These are phyloP conservation scores for Coniella lustricola DNA, from an alignment of 2,329 filamentous ascomycete genomes.

Conservation along the genomic window DNA sequence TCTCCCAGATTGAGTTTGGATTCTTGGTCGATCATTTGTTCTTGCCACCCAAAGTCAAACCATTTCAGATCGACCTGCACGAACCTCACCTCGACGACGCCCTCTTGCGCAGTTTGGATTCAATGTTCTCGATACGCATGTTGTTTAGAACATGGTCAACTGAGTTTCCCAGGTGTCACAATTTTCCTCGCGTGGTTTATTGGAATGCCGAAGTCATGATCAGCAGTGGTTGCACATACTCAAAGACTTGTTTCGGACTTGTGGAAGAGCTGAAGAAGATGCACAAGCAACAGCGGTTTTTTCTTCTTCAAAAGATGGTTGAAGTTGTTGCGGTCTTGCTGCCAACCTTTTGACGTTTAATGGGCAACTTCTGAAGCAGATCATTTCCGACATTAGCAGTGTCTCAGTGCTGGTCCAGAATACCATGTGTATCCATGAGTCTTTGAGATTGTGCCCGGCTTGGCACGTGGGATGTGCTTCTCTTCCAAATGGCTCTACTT, in stretches of 20 bases:
- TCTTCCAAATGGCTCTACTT: conserved; percentile 26
- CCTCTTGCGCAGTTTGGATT: neutral
- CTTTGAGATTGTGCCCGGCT: conserved; percentile 37
- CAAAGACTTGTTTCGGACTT: conserved; percentile 20
- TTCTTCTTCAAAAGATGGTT: conserved; percentile 26
- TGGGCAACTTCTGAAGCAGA: conserved; percentile 18
- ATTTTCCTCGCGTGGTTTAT: conserved; percentile 23
- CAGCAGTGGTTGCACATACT: conserved; percentile 33
- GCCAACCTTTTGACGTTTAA: conserved; percentile 39
- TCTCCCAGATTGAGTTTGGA: neutral
- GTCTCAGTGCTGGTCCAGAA: conserved; percentile 26
- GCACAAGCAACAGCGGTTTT: conserved; percentile 25
- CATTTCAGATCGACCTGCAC: neutral
- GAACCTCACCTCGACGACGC: neutral
- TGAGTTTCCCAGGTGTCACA: neutral
- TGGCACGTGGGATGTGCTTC: conserved; percentile 32
- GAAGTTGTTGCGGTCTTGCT: conserved; percentile 36
- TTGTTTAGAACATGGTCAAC: neutral
- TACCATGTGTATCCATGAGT: conserved; percentile 13
- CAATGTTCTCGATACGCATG: too few relatives aligned
- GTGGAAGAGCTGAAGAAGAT: conserved; percentile 17
- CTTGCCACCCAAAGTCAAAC: conserved; percentile 29
- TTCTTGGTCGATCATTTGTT: conserved; percentile 3
- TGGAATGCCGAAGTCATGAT: conserved; percentile 32
- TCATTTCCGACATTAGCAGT: conserved; percentile 23